phyloP scores from a whole-genome alignment of 139 green algal species.

The Coelastrella sp. region DNA sequence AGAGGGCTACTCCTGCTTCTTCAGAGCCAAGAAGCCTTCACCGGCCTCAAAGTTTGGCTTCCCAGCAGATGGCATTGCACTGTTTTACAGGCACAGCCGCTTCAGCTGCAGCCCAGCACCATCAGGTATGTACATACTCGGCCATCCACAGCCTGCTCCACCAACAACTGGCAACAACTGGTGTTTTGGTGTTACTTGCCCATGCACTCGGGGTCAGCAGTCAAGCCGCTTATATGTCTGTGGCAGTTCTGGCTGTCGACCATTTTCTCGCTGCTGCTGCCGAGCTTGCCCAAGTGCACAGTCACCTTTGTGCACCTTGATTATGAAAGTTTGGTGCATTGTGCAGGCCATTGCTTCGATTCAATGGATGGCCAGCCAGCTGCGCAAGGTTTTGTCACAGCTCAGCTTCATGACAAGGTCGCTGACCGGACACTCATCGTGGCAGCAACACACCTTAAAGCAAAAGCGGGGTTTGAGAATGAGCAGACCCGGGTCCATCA shows the following conservation, averaged over 20 bases:
- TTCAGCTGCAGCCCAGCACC: conserved; percentile 50
- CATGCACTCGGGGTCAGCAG: no score
- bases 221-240: no score
- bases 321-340: background rate
- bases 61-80: conserved; percentile 63
- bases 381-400: conserved; percentile 63
- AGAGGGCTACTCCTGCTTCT: conserved; percentile 58
- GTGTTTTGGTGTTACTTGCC: no score
- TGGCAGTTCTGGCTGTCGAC: background rate
- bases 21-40: conserved; percentile 64
- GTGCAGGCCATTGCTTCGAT: conserved; percentile 50
- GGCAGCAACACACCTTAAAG: conserved; percentile 79
- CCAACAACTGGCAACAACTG: no score
- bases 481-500: conserved; percentile 61
- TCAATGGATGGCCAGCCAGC: conserved; percentile 15
- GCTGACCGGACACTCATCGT: conserved; percentile 57
- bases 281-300: background rate
- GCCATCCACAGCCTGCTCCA: background rate
- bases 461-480: conserved; percentile 70
- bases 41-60: conserved; percentile 57
- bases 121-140: background rate
- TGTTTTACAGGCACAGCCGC: conserved; percentile 63
- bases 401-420: conserved; percentile 48
- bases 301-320: no score
- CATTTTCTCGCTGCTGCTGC: no score